phyloP scores from a whole-genome alignment of 1,284 basidiomycete species.

The Tylopilus sp. region DNA sequence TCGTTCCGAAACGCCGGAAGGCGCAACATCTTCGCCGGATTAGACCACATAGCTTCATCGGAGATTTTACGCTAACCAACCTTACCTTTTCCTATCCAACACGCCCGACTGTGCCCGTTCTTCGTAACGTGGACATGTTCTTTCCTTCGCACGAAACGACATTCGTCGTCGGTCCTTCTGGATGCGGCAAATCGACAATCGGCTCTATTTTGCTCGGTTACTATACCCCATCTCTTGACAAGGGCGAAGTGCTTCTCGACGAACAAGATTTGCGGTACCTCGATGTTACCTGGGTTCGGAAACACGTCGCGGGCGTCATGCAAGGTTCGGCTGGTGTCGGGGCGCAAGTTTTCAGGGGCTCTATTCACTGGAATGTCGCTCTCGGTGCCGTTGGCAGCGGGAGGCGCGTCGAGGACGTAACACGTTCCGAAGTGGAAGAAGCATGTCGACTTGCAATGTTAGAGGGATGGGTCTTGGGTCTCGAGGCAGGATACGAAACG shows the following conservation, averaged over 20 bases:
- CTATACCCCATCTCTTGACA: slow-evolving; percentile 54
- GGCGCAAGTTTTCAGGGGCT: slow-evolving; percentile 36
- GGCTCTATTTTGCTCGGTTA: slow-evolving; percentile 74
- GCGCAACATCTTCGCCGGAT: slow-evolving; percentile 52
- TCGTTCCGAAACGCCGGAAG: slow-evolving; percentile 15
- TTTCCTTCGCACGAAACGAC: slow-evolving; percentile 72
- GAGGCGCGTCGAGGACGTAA: slow-evolving; percentile 45
- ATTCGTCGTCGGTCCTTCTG: slow-evolving; percentile 76
- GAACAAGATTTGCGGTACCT: slow-evolving; percentile 75
- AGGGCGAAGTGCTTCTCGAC: slow-evolving; percentile 72
- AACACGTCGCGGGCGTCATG: slow-evolving; percentile 73
- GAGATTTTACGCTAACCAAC: slow-evolving; percentile 80
- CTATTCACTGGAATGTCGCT: slow-evolving; percentile 85
- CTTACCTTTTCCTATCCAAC: slow-evolving; percentile 76
- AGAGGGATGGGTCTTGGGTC: slow-evolving; percentile 79
- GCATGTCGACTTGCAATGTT: slow-evolving; percentile 85
- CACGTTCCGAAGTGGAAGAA: slow-evolving; percentile 66
- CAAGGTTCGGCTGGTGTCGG: slow-evolving; percentile 49
- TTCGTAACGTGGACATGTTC: slow-evolving; percentile 51
- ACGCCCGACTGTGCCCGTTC: slow-evolving; percentile 49
- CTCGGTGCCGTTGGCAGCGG: slow-evolving; percentile 57
- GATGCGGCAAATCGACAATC: slow-evolving; percentile 77
- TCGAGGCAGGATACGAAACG: slow-evolving; percentile 89
- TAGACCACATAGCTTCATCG: slow-evolving; percentile 53
- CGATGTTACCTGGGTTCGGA: slow-evolving; percentile 68